Conservation (phyloP, 306 rosid species). For the Geum urbanum region DNA sequence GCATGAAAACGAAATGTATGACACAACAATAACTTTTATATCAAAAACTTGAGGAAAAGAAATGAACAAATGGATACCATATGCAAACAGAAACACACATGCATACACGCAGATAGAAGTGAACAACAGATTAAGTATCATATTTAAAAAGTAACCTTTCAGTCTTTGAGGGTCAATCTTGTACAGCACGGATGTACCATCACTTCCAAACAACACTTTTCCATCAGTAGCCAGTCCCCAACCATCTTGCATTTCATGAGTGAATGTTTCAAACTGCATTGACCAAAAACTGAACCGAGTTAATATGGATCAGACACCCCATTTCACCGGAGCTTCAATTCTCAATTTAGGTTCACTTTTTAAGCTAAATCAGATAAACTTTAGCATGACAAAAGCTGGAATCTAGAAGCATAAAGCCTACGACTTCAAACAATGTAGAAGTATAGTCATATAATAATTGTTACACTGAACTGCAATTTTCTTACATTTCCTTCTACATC, state of each 20-base stretch:
- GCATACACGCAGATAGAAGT: not conserved
- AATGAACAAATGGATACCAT: not conserved
- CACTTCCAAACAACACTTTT: slow-evolving; percentile 79
- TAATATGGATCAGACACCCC: slow-evolving; percentile 15
- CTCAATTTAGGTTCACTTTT: not conserved
- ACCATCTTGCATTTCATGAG: slow-evolving; percentile 83
- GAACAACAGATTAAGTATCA: not conserved
- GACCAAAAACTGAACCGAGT: slow-evolving; percentile 13
- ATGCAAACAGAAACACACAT: not conserved
- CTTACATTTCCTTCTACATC: not conserved
- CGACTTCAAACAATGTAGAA: not conserved
- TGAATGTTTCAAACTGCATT: slow-evolving; percentile 54
- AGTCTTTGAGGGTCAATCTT: slow-evolving; percentile 60
- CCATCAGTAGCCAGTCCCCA: slow-evolving; percentile 98
- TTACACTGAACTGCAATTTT: not conserved
- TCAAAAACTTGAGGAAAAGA: not conserved
- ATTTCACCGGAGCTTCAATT: not conserved
- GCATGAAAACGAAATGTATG: not conserved
- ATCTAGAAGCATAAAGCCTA: not conserved
- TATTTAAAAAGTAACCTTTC: slow-evolving; percentile 43
- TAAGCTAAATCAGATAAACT: not conserved
- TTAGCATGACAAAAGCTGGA: too few relatives aligned
- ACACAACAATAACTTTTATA: not conserved
- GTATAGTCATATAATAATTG: not conserved
- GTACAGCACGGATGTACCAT: slow-evolving; percentile 76